These are phyloP conservation scores for Climacium dendroides DNA, from an alignment of 225 moss, liverwort and hornwort species.

Conservation along the genomic window DNA sequence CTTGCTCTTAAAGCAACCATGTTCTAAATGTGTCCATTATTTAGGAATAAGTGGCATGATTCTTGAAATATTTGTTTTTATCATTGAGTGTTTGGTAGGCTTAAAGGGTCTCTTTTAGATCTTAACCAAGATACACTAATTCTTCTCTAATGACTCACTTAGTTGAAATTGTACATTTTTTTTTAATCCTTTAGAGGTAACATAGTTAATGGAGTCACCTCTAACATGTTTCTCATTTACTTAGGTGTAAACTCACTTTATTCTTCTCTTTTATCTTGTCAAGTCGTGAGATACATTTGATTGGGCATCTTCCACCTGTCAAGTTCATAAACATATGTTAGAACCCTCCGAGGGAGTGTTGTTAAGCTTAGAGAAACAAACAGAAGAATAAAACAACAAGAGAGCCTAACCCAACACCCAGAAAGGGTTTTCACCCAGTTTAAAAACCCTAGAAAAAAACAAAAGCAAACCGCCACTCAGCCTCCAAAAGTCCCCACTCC, in stretches of 20 bases:
- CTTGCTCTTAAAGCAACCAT: too few species aligned
- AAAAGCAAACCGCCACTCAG: neutral
- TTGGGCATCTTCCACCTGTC: neutral
- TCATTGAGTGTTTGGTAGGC: too few species aligned
- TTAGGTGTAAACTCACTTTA: neutral
- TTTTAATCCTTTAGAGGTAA: fast-evolving
- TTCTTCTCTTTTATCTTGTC: neutral
- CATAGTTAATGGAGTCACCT: neutral
- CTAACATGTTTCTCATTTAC: neutral
- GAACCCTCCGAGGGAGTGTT: neutral
- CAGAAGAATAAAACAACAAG: neutral
- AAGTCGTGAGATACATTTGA: neutral
- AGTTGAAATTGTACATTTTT: neutral
- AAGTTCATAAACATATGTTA: neutral
- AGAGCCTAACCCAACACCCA: neutral
- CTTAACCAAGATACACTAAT: neutral
- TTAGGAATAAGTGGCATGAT: too few species aligned
- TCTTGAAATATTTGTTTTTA: too few species aligned
- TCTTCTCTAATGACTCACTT: neutral
- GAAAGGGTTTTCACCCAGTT: neutral
- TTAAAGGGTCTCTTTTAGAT: too few species aligned
- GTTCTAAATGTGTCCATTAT: too few species aligned
- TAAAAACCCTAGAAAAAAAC: neutral
- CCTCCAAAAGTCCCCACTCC: too few species aligned
- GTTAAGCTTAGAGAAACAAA: neutral